Evolutionary conservation across 1,284 basidiomycete species (phyloP).

Genomic region (Trichosporon asahii): DNA sequence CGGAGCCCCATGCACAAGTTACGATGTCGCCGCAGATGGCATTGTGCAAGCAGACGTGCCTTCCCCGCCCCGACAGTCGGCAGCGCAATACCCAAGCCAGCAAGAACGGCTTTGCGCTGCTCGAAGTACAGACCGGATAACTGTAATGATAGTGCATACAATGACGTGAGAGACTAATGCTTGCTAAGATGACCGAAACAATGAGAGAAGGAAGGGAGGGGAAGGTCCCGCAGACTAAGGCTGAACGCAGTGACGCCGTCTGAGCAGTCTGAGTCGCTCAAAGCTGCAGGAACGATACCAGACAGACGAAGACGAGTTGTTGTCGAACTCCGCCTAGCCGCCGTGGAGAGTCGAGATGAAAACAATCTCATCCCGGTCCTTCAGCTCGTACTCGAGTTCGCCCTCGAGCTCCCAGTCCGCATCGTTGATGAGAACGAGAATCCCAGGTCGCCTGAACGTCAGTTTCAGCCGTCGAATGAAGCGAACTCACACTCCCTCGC

Average conservation of each 20-base stretch:
- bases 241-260: background rate
- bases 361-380: constrained; percentile 81
- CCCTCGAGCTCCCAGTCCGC: constrained; percentile 98
- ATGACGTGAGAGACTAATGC: background rate
- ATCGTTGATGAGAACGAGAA: constrained; percentile 91
- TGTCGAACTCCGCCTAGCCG: constrained; percentile 55
- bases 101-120: too few species aligned
- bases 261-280: background rate
- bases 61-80: too few species aligned
- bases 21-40: background rate
- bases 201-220: background rate
- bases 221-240: background rate
- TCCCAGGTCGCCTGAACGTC: constrained; percentile 76
- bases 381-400: constrained; percentile 79
- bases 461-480: background rate
- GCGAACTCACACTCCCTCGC: constrained; percentile 73
- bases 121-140: background rate
- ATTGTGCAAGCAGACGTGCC: background rate
- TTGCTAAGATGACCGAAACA: background rate
- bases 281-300: too few species aligned
- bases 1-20: constrained; percentile 5
- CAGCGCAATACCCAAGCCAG: too few species aligned
- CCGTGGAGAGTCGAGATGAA: constrained; percentile 97
- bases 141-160: background rate
- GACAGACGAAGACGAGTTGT: too few species aligned